Percentiles rank a stretch among this genome's conserved stretches.
Evolutionary conservation across 305 asterid species (phyloP).

Genomic region (Fraxinus greggii): DNA sequence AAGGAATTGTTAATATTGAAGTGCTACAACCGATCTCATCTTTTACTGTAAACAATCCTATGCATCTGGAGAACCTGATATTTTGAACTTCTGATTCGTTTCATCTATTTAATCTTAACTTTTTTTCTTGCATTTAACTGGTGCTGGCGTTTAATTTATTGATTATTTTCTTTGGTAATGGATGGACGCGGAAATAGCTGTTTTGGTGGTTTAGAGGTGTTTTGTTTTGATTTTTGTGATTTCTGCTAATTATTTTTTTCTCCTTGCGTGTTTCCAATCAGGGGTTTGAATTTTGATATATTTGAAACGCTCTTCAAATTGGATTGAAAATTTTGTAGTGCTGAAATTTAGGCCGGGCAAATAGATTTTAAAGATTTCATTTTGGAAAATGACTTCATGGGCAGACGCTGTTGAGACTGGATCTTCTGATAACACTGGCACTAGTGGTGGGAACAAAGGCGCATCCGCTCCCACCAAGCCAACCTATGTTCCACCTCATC

Average conservation of each 20-base stretch:
- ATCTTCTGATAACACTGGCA: conserved; percentile 44
- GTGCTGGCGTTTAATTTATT: conserved; percentile 7
- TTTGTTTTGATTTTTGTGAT: conserved; percentile 12
- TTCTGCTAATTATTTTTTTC: conserved; percentile 14
- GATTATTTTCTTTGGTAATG: not conserved
- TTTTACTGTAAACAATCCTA: not conserved
- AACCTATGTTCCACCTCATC: conserved; percentile 78
- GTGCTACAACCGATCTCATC: conserved; percentile 3
- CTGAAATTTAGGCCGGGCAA: not conserved
- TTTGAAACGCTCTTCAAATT: not conserved
- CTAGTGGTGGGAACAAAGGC: conserved; percentile 39
- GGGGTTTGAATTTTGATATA: not conserved
- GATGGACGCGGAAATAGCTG: not conserved
- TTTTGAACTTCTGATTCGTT: not conserved
- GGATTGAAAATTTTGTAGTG: conserved; percentile 18
- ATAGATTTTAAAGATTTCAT: conserved; percentile 13
- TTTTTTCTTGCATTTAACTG: conserved; percentile 20
- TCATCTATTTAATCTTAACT: not conserved
- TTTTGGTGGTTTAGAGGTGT: conserved; percentile 10
- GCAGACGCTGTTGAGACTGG: conserved; percentile 73
- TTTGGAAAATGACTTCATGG: conserved; percentile 60
- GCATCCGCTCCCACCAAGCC: conserved; percentile 51
- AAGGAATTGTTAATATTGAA: conserved; percentile 17
- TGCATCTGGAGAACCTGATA: not conserved
- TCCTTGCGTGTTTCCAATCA: not conserved